Evolutionary conservation across 169 alveolate genomes (phyloP).

Genomic region (Condylostoma magnum): DNA sequence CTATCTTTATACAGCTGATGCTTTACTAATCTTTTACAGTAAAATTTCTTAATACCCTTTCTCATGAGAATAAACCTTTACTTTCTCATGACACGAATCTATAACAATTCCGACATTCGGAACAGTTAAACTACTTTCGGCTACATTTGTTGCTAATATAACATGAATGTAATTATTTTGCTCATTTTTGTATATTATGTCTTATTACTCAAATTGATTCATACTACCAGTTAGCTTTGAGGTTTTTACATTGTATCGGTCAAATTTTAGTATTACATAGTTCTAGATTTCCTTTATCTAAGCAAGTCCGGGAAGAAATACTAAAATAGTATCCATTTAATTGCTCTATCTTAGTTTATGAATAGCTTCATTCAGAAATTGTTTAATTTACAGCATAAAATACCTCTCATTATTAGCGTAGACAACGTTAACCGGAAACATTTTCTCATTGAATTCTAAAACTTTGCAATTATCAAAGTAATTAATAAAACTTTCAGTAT

Average conservation of each 20-base stretch:
- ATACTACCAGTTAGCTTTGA: constrained; percentile 95
- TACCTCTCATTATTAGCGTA: constrained; percentile 83
- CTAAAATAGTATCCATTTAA: constrained; percentile 78
- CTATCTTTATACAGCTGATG: constrained; percentile 83
- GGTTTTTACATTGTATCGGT: constrained; percentile 94
- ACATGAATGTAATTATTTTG: constrained; percentile 63
- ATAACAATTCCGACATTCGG: constrained; percentile 80
- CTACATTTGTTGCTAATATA: constrained; percentile 83
- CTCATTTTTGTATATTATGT: constrained; percentile 40
- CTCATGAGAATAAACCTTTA: constrained; percentile 56
- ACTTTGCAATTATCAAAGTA: constrained; percentile 37
- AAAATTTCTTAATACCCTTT: constrained; percentile 65
- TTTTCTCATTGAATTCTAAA: constrained; percentile 2
- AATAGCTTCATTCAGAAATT: constrained; percentile 95
- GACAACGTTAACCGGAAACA: constrained; percentile 31
- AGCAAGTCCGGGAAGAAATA: constrained; percentile 99
- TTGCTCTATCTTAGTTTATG: constrained; percentile 89
- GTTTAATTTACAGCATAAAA: constrained; percentile 96
- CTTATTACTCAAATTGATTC: constrained; percentile 97
- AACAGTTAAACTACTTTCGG: constrained; percentile 89
- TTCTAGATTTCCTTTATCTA: constrained; percentile 97
- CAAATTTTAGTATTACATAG: constrained; percentile 83
- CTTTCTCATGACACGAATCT: constrained; percentile 81
- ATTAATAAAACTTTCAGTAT: constrained; percentile 52
- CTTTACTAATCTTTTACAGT: constrained; percentile 68